phyloP scores from a whole-genome alignment of 2,329 filamentous ascomycete genomes.

The Fusarium algeriense region DNA sequence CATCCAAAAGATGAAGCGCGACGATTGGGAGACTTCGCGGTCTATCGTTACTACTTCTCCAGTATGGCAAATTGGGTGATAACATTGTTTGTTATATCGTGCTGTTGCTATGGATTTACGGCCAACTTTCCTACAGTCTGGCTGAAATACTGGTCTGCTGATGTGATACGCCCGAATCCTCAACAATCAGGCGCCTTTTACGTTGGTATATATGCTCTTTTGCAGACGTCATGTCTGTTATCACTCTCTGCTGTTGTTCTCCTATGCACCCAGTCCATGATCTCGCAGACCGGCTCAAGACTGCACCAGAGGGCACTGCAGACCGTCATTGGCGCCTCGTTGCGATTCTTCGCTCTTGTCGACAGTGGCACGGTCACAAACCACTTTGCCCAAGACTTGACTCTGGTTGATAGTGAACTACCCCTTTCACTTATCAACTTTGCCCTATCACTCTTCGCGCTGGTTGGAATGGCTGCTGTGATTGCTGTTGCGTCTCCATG shows the following conservation, averaged over 20 bases:
- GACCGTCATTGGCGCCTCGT: slow-evolving; percentile 38
- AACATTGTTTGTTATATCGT: neutral
- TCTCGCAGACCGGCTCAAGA: slow-evolving; percentile 8
- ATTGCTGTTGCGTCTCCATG: slow-evolving; percentile 55
- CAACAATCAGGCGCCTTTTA: slow-evolving; percentile 7
- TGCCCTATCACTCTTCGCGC: neutral
- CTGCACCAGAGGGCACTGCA: slow-evolving; percentile 10
- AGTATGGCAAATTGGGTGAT: slow-evolving; percentile 8
- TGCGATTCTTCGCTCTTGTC: slow-evolving; percentile 50
- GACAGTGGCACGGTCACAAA: slow-evolving; percentile 53
- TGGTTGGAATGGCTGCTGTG: slow-evolving; percentile 22
- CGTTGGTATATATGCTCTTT: slow-evolving; percentile 23
- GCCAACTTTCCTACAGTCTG: slow-evolving; percentile 27
- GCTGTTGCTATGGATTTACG: slow-evolving; percentile 7
- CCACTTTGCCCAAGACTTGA: slow-evolving; percentile 54
- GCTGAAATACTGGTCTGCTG: slow-evolving; percentile 39
- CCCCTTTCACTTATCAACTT: slow-evolving; percentile 48
- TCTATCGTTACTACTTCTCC: slow-evolving; percentile 21
- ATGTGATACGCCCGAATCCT: neutral
- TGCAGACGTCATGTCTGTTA: slow-evolving; percentile 5
- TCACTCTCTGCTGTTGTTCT: slow-evolving; percentile 10
- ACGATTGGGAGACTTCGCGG: slow-evolving; percentile 7
- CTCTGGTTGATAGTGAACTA: slow-evolving; percentile 53
- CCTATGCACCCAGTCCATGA: slow-evolving; percentile 8
- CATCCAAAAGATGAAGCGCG: slow-evolving; percentile 1